Evolutionary conservation across 495 filamentous ascomycete genomes (phyloP).

Genomic region (Xylaria curta): DNA sequence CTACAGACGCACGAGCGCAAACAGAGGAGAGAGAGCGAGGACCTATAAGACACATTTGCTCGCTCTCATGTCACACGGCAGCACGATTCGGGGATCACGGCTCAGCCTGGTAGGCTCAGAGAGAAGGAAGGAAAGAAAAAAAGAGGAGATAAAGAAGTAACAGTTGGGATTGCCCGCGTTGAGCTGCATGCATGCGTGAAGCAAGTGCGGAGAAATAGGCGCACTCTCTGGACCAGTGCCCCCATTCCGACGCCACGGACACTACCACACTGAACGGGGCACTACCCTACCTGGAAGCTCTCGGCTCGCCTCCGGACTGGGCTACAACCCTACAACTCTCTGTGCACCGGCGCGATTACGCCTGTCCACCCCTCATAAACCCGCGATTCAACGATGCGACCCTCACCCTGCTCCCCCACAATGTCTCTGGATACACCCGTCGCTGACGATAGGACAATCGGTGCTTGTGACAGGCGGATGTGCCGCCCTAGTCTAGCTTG

Average conservation of each 20-base stretch:
- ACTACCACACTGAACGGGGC: conserved; percentile 27
- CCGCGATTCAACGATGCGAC: conserved; percentile 17
- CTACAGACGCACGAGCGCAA: background rate
- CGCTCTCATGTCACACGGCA: conserved; percentile 24
- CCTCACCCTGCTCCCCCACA: conserved; percentile 15
- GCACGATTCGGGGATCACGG: conserved; percentile 17
- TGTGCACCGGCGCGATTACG: conserved; percentile 15
- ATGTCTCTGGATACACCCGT: conserved; percentile 8
- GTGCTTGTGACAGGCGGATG: conserved; percentile 11
- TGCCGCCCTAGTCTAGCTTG: conserved; percentile 7
- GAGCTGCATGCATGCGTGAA: conserved; percentile 27
- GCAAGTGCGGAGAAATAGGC: conserved; percentile 29
- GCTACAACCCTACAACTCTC: conserved; percentile 10
- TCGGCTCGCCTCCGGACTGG: conserved; percentile 25
- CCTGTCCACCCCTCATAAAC: conserved; percentile 18
- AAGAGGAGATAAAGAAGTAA: conserved; percentile 21
- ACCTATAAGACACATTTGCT: conserved; percentile 3
- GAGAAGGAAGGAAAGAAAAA: background rate
- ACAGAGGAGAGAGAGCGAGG: background rate
- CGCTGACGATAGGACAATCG: background rate
- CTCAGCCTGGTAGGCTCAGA: conserved; percentile 22
- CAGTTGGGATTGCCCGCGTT: conserved; percentile 25
- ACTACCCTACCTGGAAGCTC: conserved; percentile 30
- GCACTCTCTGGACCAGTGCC: background rate
- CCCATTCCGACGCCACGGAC: conserved; percentile 27